Evolutionary conservation across 1,284 basidiomycete genomes (phyloP).

Genomic region (Naganishia sp.): DNA sequence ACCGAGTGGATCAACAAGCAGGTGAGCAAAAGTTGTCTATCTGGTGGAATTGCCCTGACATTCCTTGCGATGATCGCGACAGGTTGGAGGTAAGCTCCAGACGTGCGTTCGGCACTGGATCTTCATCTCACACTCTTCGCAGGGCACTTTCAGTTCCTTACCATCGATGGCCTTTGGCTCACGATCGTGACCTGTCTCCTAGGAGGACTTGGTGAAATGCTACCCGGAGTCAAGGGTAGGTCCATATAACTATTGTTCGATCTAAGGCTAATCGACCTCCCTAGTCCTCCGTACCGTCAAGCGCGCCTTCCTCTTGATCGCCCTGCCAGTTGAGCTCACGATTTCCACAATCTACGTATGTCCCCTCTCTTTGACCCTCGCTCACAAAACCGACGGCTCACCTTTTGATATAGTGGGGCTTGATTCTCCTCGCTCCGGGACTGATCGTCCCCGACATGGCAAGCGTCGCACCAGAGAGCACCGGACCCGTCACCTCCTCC

Average conservation of each 20-base stretch:
- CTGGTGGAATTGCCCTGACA: not conserved
- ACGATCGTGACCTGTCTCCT: conserved; percentile 61
- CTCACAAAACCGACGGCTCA: not conserved
- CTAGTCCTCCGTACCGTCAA: conserved; percentile 59
- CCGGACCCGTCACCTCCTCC: conserved; percentile 44
- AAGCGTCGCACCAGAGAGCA: conserved; percentile 4
- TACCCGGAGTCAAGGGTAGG: conserved; percentile 58
- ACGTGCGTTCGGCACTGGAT: not conserved
- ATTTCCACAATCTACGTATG: conserved; percentile 67
- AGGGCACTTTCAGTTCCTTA: conserved; percentile 70
- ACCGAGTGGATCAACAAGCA: conserved; percentile 40
- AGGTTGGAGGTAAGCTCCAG: conserved; percentile 42
- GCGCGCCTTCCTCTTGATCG: conserved; percentile 62
- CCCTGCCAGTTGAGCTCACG: conserved; percentile 66
- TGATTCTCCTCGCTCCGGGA: conserved; percentile 60
- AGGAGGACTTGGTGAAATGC: conserved; percentile 58
- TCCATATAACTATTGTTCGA: conserved; percentile 7
- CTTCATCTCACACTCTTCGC: conserved; percentile 46
- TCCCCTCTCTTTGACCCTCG: conserved; percentile 1
- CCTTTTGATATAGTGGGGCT: conserved; percentile 57
- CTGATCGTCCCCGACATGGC: conserved; percentile 57
- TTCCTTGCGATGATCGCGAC: conserved; percentile 1
- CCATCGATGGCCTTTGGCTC: conserved; percentile 67
- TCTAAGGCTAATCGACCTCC: conserved; percentile 16
- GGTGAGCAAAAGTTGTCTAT: conserved; percentile 35